Base-by-base conservation (phyloP, 1,284 basidiomycete species). In the Moniliella sp. region DNA sequence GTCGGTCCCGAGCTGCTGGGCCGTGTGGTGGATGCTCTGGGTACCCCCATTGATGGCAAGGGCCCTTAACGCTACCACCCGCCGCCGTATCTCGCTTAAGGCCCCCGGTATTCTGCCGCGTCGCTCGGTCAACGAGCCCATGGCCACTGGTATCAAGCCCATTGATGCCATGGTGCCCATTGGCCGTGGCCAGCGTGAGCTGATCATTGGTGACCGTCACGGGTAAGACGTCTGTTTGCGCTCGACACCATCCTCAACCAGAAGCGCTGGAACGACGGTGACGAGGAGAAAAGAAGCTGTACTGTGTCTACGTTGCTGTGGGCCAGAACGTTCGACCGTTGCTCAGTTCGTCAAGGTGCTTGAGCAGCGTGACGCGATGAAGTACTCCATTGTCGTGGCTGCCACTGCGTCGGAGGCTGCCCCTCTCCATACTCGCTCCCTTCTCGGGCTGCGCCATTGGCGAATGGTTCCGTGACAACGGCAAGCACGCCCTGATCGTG, bases 391-490 rank as follows among this genome's bases (percentile, higher is more conserved):
- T 67, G 82, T 97, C 54, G 88, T 97, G 57, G 88, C 88, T 61
- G 88, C 88, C 55, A 97, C 88, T 45, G 88, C 88, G 43, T 93
- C 86, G 27, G 88, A 97, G 69, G 88, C 88, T 60, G 88, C 88
- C 57, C 88, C 73, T 97, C 39, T 86, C 94, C 66, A 94, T 93
- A 70, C 78, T 94, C 51, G 88, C 88, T 60, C 88, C 88, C 58
- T 97, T 97, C 83, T 88, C 88, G 57, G 88, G 88, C 49, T 88
- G 82, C 67, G 86, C 88, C 61, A 97, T 97, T 80, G 88, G 88
- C 66, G 88, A 97, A 71, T 97, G 88, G 88, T 97, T 97, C 88
- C 83, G 88, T 71, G 88, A 97, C 70, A 94, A 97, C 66, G 84
- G 83, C 70, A 88, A 81, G 67, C 69, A 71, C 69, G 69, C 88